Evolutionary conservation across 2,329 filamentous ascomycete genomes (phyloP).

Genomic region (Cryoendolithus antarcticus): DNA sequence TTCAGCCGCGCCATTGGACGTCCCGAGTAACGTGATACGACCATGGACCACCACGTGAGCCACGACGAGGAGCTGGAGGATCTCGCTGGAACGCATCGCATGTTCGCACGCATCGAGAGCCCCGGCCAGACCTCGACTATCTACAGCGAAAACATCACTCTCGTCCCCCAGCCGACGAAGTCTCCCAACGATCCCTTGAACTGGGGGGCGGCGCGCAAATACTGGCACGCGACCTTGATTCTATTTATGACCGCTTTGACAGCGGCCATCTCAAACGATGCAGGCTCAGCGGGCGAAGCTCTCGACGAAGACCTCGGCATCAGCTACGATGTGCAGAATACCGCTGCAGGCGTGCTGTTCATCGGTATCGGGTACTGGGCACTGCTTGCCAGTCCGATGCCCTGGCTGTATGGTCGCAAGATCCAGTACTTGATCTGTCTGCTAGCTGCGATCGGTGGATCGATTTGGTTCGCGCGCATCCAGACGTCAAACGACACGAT

Average conservation of each 20-base stretch:
- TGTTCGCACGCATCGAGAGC: too few relatives aligned
- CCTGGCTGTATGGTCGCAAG: conserved; percentile 33
- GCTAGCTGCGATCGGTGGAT: conserved; percentile 3
- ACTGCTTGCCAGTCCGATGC: conserved; percentile 32
- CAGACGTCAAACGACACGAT: conserved; percentile 28
- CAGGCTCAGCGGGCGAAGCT: conserved; percentile 10
- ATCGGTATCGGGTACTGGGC: conserved; percentile 34
- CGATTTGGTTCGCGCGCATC: conserved; percentile 28
- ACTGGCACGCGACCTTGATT: conserved; percentile 24
- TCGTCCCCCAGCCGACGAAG: conserved; percentile 16
- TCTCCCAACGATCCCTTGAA: conserved; percentile 17
- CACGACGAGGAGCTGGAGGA: too few relatives aligned
- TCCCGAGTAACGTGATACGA: too few relatives aligned
- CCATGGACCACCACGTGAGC: too few relatives aligned
- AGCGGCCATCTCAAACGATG: conserved; percentile 16
- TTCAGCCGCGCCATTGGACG: too few relatives aligned
- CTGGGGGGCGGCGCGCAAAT: conserved; percentile 9
- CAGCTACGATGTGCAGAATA: conserved; percentile 29
- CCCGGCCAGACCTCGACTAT: too few relatives aligned
- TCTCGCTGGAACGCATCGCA: too few relatives aligned
- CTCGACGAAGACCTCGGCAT: conserved; percentile 31
- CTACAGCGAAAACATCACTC: too few relatives aligned
- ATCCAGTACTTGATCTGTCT: conserved; percentile 12
- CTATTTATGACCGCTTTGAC: conserved; percentile 31
- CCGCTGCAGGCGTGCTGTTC: conserved; percentile 31